Percentiles rank a stretch among this genome's conserved stretches.
phyloP scores from a whole-genome alignment of 768 basidiomycete genomes.

The Tremella fuciformis region DNA sequence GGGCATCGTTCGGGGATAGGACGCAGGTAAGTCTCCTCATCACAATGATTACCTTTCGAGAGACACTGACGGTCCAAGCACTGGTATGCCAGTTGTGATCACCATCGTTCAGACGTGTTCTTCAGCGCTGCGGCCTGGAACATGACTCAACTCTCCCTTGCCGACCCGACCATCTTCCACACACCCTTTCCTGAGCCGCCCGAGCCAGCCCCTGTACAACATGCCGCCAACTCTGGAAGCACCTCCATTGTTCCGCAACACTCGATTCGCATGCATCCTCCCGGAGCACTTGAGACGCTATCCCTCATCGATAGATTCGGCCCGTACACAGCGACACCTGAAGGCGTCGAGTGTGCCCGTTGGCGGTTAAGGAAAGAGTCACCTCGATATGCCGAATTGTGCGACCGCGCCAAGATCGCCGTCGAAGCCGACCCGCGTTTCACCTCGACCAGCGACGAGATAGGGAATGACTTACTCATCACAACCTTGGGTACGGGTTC shows the following conservation, averaged over 20 bases:
- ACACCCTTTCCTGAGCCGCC: constrained; percentile 60
- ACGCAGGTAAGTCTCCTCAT: constrained; percentile 59
- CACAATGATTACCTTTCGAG: background rate
- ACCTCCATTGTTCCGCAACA: constrained; percentile 55
- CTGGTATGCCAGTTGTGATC: constrained; percentile 65
- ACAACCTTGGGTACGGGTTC: constrained; percentile 86
- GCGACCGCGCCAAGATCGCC: constrained; percentile 52
- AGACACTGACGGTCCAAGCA: constrained; percentile 59
- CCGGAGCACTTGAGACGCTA: constrained; percentile 9
- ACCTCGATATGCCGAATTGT: constrained; percentile 50
- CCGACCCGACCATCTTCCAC: constrained; percentile 72
- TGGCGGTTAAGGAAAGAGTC: constrained; percentile 45
- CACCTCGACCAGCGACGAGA: background rate
- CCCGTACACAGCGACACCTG: too few relatives aligned
- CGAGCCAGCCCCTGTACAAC: constrained; percentile 42
- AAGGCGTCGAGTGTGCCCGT: too few relatives aligned
- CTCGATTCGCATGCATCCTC: constrained; percentile 35
- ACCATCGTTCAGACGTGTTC: constrained; percentile 64
- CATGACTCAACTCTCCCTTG: constrained; percentile 67
- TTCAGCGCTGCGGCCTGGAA: constrained; percentile 72
- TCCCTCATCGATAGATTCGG: background rate
- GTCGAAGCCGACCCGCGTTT: constrained; percentile 17
- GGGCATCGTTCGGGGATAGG: constrained; percentile 63
- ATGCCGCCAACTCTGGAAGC: constrained; percentile 53
- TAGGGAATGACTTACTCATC: constrained; percentile 66